Base-by-base conservation (phyloP, 2,329 filamentous ascomycete genomes). In the Exophiala phaeomuriformis region DNA sequence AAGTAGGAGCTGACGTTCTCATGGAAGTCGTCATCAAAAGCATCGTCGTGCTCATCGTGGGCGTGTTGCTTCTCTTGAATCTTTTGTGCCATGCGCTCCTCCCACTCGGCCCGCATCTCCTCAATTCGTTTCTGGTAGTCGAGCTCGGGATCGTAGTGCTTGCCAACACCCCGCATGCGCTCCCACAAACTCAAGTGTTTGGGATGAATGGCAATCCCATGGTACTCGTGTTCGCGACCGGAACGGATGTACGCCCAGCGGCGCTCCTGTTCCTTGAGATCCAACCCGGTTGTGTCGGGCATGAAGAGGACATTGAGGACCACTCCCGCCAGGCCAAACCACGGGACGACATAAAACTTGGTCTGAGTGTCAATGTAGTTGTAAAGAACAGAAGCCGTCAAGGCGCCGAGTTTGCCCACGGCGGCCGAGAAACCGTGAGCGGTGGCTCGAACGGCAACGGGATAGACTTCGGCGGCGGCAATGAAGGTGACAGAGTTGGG, bases 401-500 rank as follows among this genome's bases (percentile, higher is more conserved):
- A 82, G 35, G 91, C 91, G 61, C 91, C 91, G 1, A 87, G 74
- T 74, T 97, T 97, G 67, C 91, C 91, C 51, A 86, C 77, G 53
- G 90, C 91, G 60, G 91, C 91, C n/a, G 88, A 90, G 73, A 96
- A 88, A 53, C 91, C 91, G 77, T 97, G 91, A 48, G 91, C 91
- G 12, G 88, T 90, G 62, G 91, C 91, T 65, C 91, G 90, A 63
- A 97, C 84, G 6, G 90, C 88, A 0, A 90, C 95, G 6, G 91
- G 91, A 78, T 88, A 97, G n/a, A 95, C 89, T 70, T 97, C 91
- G 41, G 89, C 91, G 41, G 91, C 91, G 35, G 95, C 88, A 62
- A 97, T 81, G 86, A 97, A 97, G 58, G 90, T 95, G 65, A 96
- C 90, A 44, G 83, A 85, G 79, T 97, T 97, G 71, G 91, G 91